Evolutionary conservation across 2,329 filamentous ascomycete genomes (phyloP).

Genomic region (Pseudogymnoascus verrucosus): DNA sequence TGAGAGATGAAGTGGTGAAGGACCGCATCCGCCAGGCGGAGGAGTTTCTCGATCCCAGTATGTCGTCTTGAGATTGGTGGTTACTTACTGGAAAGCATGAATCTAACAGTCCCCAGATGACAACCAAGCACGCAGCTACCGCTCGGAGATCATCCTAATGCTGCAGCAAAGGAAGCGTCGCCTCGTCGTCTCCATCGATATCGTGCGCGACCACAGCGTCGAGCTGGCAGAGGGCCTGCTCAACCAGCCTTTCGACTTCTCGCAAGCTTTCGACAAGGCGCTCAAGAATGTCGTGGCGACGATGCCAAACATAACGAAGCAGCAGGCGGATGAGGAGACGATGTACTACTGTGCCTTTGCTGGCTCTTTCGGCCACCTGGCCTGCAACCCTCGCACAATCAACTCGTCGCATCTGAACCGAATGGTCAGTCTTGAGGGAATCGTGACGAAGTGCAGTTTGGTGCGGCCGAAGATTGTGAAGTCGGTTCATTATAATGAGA

Average conservation of each 20-base stretch:
- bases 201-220: constrained; percentile 78
- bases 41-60: constrained; percentile 92
- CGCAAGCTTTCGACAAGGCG: constrained; percentile 79
- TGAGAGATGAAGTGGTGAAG: constrained; percentile 75
- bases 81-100: constrained; percentile 6
- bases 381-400: constrained; percentile 89
- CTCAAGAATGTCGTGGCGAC: constrained; percentile 83
- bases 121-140: constrained; percentile 62
- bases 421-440: constrained; percentile 96
- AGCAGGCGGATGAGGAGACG: constrained; percentile 69
- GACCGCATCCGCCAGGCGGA: constrained; percentile 81
- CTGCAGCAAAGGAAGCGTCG: constrained; percentile 59
- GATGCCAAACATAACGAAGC: constrained; percentile 64
- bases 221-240: constrained; percentile 75
- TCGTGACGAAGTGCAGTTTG: constrained; percentile 91
- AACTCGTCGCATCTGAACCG: constrained; percentile 85
- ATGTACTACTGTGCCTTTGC: constrained; percentile 96
- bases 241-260: constrained; percentile 79
- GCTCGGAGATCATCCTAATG: constrained; percentile 78
- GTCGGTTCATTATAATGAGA: constrained; percentile 94
- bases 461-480: constrained; percentile 97
- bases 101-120: constrained; percentile 36
- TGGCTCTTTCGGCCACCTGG: constrained; percentile 88
- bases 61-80: constrained; percentile 26
- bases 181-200: constrained; percentile 72